Percentiles rank a stretch among this genome's conserved stretches.
Conservation (phyloP, 2,329 filamentous ascomycete species). For the Aspergillus hortae region DNA sequence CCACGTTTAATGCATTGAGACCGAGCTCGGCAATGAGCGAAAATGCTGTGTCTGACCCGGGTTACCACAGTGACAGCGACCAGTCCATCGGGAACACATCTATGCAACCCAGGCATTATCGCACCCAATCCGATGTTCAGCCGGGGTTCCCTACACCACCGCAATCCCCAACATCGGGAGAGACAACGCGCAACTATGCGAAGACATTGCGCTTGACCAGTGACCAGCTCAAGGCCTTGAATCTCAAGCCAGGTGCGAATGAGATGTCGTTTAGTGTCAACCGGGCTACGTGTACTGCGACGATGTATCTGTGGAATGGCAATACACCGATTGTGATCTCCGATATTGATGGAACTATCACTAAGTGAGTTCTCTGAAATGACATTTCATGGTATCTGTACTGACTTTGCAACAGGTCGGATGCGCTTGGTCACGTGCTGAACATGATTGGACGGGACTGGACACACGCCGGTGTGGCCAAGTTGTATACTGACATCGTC, state of each 20-base stretch:
- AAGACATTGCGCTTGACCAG: slow-evolving; percentile 94
- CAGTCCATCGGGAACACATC: slow-evolving; percentile 66
- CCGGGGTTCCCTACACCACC: slow-evolving; percentile 62
- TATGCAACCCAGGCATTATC: slow-evolving; percentile 44
- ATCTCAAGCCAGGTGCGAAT: slow-evolving; percentile 82
- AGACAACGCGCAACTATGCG: slow-evolving; percentile 83
- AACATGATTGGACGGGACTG: slow-evolving; percentile 97
- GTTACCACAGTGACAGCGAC: slow-evolving; percentile 86
- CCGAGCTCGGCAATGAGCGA: slow-evolving; percentile 53
- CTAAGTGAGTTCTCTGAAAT: slow-evolving; percentile 58
- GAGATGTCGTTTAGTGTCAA: slow-evolving; percentile 96
- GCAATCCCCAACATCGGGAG: slow-evolving; percentile 54
- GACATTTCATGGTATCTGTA: background rate
- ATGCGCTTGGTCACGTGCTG: slow-evolving; percentile 87
- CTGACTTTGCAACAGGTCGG: slow-evolving; percentile 53
- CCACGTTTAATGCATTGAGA: slow-evolving; percentile 51
- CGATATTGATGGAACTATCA: slow-evolving; percentile 98
- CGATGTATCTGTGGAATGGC: slow-evolving; percentile 91
- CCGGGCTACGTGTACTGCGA: slow-evolving; percentile 82
- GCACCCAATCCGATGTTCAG: slow-evolving; percentile 66
- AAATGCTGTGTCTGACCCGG: slow-evolving; percentile 88
- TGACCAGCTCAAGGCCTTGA: slow-evolving; percentile 83
- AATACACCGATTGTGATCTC: slow-evolving; percentile 94
- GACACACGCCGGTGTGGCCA: slow-evolving; percentile 95
- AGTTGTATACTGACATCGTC: slow-evolving; percentile 92